Base-by-base conservation (phyloP, 345 rosid genomes). In the Raphanus sativus region DNA sequence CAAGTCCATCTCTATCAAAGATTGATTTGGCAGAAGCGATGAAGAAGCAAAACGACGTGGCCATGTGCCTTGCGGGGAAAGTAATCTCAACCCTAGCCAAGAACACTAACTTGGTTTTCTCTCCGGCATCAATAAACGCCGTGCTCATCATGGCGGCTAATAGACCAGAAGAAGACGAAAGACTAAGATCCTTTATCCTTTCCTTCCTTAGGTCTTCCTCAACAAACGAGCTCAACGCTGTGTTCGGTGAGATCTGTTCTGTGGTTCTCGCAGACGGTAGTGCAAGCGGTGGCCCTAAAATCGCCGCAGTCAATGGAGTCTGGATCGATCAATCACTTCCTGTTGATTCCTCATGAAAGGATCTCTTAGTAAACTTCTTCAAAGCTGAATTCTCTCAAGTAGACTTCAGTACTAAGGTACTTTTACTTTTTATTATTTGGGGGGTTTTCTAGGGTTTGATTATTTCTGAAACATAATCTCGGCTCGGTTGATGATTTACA, bases 21-120 rank as follows among this genome's bases (percentile, higher is more conserved):
- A 72, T 72, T 50, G 42, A 62, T 11, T 24, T 61, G 65, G 11
- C 15, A 73, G 12, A 63, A 28, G 69, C 76, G 1, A 73, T 62
- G 68, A 62, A 73, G 76, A 73, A 48, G 42, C 76, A 73, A 73
- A 62, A 62, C 61, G 61, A 73, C 69, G 76, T 73, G 5, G 29
- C 69, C 1, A 42, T 73, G 21, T 16, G 5, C 59, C 69, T 73
- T 21, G 6, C 60, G 13, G 58, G 58, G 58, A 15, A 52, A 52
- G 58, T 52, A 52, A 52, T 52, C 58, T 52, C 58, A n/a, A 5
- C 21, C 58, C 24, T 52, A 4, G 24, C 58, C 58, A 52, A 16
- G 15, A 52, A 6, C 58, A 15, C 58, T 52, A 68, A 32, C 50
- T 34, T 34, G 1, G 24, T 55, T 3, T 55, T 16, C 2, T 54